Percentiles rank a stretch among this genome's conserved stretches.
Conservation (phyloP, 768 basidiomycete genomes). For the Phanerodontia chrysosporium region DNA sequence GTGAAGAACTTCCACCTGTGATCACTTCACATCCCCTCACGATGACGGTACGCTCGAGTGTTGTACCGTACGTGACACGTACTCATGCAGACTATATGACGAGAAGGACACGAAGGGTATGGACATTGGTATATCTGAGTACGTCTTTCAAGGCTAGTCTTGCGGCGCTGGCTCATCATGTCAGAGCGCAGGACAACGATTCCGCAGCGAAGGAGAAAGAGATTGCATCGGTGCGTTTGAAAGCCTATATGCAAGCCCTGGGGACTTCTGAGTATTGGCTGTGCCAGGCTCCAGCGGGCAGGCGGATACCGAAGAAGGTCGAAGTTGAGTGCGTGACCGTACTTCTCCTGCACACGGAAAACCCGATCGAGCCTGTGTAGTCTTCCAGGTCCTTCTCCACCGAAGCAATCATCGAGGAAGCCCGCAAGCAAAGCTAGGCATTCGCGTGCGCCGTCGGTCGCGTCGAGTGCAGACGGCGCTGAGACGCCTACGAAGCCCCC, state of each 20-base stretch:
- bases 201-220: neutral
- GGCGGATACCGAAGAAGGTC: slow-evolving; percentile 26
- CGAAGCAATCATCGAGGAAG: slow-evolving; percentile 15
- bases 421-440: slow-evolving; percentile 20
- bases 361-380: neutral
- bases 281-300: slow-evolving; percentile 12
- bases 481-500: slow-evolving; percentile 6
- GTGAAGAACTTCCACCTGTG: neutral
- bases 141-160: neutral
- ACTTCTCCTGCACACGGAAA: neutral
- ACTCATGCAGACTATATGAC: neutral
- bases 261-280: neutral
- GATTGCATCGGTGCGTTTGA: neutral
- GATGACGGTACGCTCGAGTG: neutral
- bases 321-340: slow-evolving; percentile 30
- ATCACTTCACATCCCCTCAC: too few species aligned
- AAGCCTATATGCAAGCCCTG: too few species aligned
- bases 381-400: slow-evolving; percentile 6
- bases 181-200: neutral
- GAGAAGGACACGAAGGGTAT: neutral
- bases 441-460: slow-evolving; percentile 19
- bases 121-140: neutral
- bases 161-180: neutral
- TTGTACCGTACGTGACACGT: neutral
- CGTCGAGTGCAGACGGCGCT: slow-evolving; percentile 13